Base-by-base conservation (phyloP, 169 alveolate species). In the Plasmodium fragile region DNA sequence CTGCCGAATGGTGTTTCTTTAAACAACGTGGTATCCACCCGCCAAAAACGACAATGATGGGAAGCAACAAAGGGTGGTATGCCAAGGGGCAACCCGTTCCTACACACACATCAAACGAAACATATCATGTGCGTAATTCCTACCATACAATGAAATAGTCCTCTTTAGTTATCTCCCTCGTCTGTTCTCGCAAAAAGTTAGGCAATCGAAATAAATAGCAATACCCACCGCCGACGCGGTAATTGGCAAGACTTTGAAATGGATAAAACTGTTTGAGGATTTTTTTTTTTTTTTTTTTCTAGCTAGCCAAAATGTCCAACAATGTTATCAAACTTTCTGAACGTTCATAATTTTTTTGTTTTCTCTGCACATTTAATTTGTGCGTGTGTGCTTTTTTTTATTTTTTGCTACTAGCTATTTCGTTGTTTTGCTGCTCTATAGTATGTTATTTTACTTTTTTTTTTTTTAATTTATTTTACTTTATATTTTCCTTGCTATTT, bases 331-430 rank as follows among this genome's bases (percentile, higher is more conserved):
- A 82, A 82, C 71, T 32, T 82, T 55, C 43, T 82, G 91, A 82
- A 82, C 91, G 75, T 82, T 82, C 91, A 82, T n/a, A 55, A 59
- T 49, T 36, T 81, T 81, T 52, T 81, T 82, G n/a, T 82, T 82
- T 82, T 65, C 36, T 32, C 16, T 16, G 53, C 32, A 25, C 36
- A 22, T 6, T 65, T 65, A 65, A 65, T 16, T 65, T 65, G 30
- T 65, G 39, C n/a, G 75, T 65, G 75, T 65, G 75, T 65, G 75
- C 22, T 81, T 80, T 80, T 79, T 79, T 80, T 80, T 80, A 49
- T 80, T 80, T 41, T 80, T 80, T 3, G 34, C 41, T 22, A 65
- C 87, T 80, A 80, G 87, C 77, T 30, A 30, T 43, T 41, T 80
- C 49, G 69, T 41, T 45, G 22, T 80, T 41, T 49, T 80, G 39